Percentiles rank a stretch among this genome's conserved stretches.
Conservation (phyloP, 768 basidiomycete genomes). For the Phlebiopsis flavidoalba region DNA sequence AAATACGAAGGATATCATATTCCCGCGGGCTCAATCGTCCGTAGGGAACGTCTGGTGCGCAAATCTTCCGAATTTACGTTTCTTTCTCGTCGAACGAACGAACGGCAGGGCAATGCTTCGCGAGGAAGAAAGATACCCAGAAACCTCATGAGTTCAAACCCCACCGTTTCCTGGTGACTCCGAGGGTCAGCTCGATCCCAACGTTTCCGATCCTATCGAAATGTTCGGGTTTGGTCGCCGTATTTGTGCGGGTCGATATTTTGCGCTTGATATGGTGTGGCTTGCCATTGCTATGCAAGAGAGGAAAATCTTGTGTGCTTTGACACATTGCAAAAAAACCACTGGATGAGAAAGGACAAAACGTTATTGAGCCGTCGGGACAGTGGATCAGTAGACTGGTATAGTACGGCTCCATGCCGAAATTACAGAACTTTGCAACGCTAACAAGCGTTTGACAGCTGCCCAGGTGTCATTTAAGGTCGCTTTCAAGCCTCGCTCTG, state of each 20-base stretch:
- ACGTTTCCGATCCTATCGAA: constrained; percentile 3
- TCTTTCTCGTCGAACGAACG: background rate
- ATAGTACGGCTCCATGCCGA: background rate
- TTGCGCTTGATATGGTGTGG: background rate
- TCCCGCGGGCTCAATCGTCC: constrained; percentile 22
- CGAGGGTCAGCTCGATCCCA: constrained; percentile 10
- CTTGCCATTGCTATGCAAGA: background rate
- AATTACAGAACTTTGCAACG: too few relatives aligned
- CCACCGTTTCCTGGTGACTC: constrained; percentile 32
- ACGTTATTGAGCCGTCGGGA: background rate
- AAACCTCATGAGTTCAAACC: constrained; percentile 44
- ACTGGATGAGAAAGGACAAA: constrained; percentile 1
- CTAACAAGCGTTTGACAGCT: background rate
- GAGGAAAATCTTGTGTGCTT: background rate
- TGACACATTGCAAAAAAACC: constrained; percentile 5
- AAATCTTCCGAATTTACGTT: too few relatives aligned
- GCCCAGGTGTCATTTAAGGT: background rate
- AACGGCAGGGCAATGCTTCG: constrained; percentile 27
- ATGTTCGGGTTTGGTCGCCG: background rate
- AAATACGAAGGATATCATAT: constrained; percentile 25
- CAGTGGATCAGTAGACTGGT: background rate
- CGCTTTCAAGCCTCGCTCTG: background rate
- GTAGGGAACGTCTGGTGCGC: constrained; percentile 24
- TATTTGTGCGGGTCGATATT: constrained; percentile 3
- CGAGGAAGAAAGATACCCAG: constrained; percentile 43